phyloP scores from a whole-genome alignment of 225 moss, liverwort and hornwort species.

The Bryum argenteum region DNA sequence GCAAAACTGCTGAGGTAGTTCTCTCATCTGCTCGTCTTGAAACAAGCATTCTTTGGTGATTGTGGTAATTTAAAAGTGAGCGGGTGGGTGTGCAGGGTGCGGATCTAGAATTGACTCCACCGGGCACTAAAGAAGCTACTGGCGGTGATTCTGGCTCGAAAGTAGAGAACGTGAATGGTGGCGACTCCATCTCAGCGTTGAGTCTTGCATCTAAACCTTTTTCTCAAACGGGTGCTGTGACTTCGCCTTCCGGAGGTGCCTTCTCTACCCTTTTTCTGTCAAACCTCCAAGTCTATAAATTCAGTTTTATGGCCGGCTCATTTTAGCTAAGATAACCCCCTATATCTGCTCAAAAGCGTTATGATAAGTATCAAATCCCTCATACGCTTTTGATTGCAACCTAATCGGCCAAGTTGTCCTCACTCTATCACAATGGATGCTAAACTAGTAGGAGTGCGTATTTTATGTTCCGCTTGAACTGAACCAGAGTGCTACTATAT shows the following conservation, averaged over 20 bases:
- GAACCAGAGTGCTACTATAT: too few relatives aligned
- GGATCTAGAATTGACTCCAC: conserved; percentile 53
- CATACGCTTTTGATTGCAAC: too few relatives aligned
- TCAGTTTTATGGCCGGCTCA: too few relatives aligned
- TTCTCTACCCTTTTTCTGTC: neutral
- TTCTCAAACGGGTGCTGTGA: conserved; percentile 25
- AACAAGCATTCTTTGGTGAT: neutral
- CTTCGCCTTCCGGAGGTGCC: conserved; percentile 37
- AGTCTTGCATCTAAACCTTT: conserved; percentile 41
- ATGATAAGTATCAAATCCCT: too few relatives aligned
- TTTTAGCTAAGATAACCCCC: too few relatives aligned
- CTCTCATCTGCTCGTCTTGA: neutral
- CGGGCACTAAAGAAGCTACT: conserved; percentile 44
- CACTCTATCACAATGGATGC: too few relatives aligned
- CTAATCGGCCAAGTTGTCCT: too few relatives aligned
- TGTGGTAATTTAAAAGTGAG: neutral
- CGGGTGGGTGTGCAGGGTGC: conserved; percentile 37
- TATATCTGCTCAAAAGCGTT: too few relatives aligned
- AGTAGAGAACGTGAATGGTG: conserved; percentile 29
- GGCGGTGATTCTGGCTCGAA: conserved; percentile 36
- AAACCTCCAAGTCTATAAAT: too few relatives aligned
- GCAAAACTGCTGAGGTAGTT: conserved; percentile 59
- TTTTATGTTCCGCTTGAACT: too few relatives aligned
- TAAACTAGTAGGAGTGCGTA: too few relatives aligned
- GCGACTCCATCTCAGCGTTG: conserved; percentile 40